Evolutionary conservation across 176 grass and related monocot species (phyloP).

Genomic region (Oryza coarctata): DNA sequence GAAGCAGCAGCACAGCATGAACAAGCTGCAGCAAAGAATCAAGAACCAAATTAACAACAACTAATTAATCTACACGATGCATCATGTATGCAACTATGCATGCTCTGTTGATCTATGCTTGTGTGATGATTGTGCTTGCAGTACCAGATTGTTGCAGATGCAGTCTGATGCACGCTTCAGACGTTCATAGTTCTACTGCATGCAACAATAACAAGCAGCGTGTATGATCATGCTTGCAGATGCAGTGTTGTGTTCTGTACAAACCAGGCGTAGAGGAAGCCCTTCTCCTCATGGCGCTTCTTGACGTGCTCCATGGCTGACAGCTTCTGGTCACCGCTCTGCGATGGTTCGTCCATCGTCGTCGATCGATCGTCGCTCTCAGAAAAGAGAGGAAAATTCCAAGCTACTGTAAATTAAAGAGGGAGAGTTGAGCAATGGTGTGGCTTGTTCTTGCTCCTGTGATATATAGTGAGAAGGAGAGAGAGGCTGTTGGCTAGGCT

Average conservation of each 20-base stretch:
- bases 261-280: slow-evolving; percentile 75
- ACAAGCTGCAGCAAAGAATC: slow-evolving; percentile 36
- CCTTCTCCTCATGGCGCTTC: slow-evolving; percentile 73
- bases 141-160: neutral
- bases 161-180: neutral
- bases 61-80: neutral
- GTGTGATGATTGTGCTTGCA: no score
- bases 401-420: neutral
- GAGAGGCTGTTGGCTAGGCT: slow-evolving; percentile 6
- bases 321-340: slow-evolving; percentile 13
- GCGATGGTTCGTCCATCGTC: slow-evolving; percentile 18
- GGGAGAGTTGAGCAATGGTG: neutral
- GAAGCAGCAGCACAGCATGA: slow-evolving; percentile 69
- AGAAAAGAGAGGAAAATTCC: slow-evolving; percentile 1
- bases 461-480: slow-evolving; percentile 26
- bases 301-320: slow-evolving; percentile 60
- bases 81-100: neutral
- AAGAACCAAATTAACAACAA: neutral
- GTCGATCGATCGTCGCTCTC: neutral
- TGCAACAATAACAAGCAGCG: neutral
- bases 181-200: neutral
- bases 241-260: neutral
- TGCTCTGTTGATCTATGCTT: no score
- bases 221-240: neutral
- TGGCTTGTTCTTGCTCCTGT: slow-evolving; percentile 26